A percentile compares a stretch with the other conserved stretches of the same genome.
Evolutionary conservation across 176 grass and related monocot species (phyloP).

Genomic region (Paspalum notatum): DNA sequence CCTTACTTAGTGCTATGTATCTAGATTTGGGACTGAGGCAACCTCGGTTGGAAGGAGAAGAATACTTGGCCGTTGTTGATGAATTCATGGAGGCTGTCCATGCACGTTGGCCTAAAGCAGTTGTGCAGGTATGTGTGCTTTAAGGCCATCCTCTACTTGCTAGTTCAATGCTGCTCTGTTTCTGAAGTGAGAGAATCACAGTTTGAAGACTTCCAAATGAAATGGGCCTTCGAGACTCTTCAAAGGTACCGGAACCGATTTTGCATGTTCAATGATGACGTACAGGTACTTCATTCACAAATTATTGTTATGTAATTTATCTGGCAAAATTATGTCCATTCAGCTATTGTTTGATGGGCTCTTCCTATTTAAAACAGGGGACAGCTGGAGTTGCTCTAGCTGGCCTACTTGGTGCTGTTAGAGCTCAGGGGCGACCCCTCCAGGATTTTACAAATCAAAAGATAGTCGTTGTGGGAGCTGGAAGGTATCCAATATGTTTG

Average conservation of each 20-base stretch:
- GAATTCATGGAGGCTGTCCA: conserved; percentile 96
- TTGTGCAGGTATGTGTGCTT: conserved; percentile 73
- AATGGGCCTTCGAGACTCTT: conserved; percentile 99
- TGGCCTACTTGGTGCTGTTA: conserved; percentile 90
- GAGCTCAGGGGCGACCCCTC: conserved; percentile 80
- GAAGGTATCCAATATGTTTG: conserved; percentile 75
- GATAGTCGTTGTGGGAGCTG: conserved; percentile 96
- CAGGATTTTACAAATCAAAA: conserved; percentile 82
- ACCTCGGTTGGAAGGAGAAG: conserved; percentile 89
- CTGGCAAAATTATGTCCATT: not conserved
- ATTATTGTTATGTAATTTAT: conserved; percentile 21
- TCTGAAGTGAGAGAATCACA: conserved; percentile 46
- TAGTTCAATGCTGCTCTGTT: conserved; percentile 13
- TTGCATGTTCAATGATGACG: conserved; percentile 98
- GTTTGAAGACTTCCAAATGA: conserved; percentile 99
- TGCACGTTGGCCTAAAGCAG: conserved; percentile 96
- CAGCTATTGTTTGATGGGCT: not conserved
- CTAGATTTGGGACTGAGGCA: conserved; percentile 96
- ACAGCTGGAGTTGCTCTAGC: conserved; percentile 99
- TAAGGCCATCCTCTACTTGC: conserved; percentile 16
- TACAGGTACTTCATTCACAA: conserved; percentile 62
- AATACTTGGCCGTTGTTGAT: conserved; percentile 91
- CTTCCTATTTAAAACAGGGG: conserved; percentile 60
- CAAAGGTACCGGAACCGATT: conserved; percentile 84
- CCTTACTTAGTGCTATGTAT: conserved; percentile 42